A percentile compares a stretch with the other conserved stretches of the same genome.
Conservation (phyloP, 2,329 filamentous ascomycete genomes). For the Cytospora chrysosperma region DNA sequence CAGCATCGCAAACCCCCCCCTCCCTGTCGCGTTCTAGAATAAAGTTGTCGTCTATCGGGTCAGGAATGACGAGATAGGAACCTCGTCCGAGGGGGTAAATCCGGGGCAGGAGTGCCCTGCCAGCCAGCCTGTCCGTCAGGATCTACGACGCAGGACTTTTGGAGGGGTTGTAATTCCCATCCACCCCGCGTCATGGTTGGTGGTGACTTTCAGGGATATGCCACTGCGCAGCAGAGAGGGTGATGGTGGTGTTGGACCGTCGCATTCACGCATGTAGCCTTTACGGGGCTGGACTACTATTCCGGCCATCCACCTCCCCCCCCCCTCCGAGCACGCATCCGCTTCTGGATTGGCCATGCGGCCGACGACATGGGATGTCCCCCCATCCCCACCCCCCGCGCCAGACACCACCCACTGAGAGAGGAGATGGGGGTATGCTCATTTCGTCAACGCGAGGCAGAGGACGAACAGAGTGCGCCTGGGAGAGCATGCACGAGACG, state of each 20-base stretch:
- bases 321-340: neutral
- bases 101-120: constrained; percentile 5
- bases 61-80: neutral
- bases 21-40: neutral
- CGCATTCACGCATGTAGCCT: neutral
- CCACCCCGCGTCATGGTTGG: too few species aligned
- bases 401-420: neutral
- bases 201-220: too few species aligned
- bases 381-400: neutral
- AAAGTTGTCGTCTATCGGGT: neutral
- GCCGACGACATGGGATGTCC: neutral
- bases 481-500: neutral
- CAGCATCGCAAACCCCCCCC: neutral
- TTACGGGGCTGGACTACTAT: neutral
- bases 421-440: neutral
- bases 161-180: neutral
- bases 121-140: too few species aligned
- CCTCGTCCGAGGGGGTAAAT: neutral
- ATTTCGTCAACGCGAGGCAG: neutral
- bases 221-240: too few species aligned
- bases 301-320: too few species aligned
- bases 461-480: neutral
- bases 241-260: neutral
- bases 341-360: neutral
- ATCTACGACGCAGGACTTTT: constrained; percentile 16